These are phyloP conservation scores for Trifolium subterraneum DNA, from an alignment of 306 rosid genomes.

Conservation along the genomic window DNA sequence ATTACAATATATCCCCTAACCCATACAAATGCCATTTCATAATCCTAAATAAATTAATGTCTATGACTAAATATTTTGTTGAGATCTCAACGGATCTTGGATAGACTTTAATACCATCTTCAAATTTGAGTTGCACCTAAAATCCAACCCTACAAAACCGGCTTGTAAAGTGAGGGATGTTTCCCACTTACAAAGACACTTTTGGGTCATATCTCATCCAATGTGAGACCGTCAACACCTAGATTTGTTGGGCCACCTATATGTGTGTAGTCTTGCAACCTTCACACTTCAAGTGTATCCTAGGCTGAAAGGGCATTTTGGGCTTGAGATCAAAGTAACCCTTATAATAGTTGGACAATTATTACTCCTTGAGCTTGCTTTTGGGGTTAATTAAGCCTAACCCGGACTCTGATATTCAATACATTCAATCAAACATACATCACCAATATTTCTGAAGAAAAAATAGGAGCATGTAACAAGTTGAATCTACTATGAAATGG, in stretches of 20 bases:
- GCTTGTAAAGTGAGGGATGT: not conserved
- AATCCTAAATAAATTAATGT: slow-evolving; percentile 3
- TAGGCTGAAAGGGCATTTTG: not conserved
- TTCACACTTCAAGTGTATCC: not conserved
- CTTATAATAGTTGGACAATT: not conserved
- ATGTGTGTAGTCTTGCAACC: not conserved
- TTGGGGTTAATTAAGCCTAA: not conserved
- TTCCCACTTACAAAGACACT: not conserved
- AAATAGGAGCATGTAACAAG: slow-evolving; percentile 11
- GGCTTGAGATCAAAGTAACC: not conserved
- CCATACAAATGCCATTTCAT: slow-evolving; percentile 8
- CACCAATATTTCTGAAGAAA: slow-evolving; percentile 18
- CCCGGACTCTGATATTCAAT: not conserved
- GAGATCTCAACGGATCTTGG: not conserved
- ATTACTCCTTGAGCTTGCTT: not conserved
- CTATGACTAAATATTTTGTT: slow-evolving; percentile 5
- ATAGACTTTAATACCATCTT: not conserved
- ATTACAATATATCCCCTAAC: not conserved
- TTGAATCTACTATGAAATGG: slow-evolving; percentile 6
- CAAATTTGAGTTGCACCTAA: not conserved
- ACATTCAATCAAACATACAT: not conserved
- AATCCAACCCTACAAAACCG: not conserved
- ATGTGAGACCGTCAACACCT: not conserved
- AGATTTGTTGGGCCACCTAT: not conserved
- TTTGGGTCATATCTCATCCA: not conserved